A percentile compares a stretch with the other conserved stretches of the same genome.
Conservation (phyloP, 345 rosid genomes). For the Moricandia moricandioides region DNA sequence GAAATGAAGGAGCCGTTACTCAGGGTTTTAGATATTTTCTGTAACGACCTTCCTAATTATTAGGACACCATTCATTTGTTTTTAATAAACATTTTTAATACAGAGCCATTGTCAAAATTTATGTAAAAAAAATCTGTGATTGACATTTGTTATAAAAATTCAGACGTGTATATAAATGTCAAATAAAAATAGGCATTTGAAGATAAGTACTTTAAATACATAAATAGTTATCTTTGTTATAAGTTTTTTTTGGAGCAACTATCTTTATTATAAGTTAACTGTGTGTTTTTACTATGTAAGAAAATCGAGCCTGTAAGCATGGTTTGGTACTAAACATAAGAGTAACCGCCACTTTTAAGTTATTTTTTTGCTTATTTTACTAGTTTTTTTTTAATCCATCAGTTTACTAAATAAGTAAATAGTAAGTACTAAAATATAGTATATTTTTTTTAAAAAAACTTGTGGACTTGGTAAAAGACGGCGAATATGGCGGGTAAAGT, state of each 20-base stretch:
- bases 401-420: neutral
- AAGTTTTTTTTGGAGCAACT: too few species aligned
- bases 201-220: neutral
- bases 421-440: too few species aligned
- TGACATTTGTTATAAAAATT: neutral
- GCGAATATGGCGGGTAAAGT: constrained; percentile 23
- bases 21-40: constrained; percentile 11
- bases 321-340: constrained; percentile 12
- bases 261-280: neutral
- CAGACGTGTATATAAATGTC: neutral
- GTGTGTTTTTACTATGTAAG: neutral
- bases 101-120: neutral
- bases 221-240: neutral
- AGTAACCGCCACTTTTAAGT: constrained; percentile 21
- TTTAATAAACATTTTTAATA: neutral
- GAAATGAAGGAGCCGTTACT: constrained; percentile 29
- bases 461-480: constrained; percentile 33
- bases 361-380: constrained; percentile 1
- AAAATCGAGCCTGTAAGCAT: neutral
- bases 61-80: constrained; percentile 7
- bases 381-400: neutral
- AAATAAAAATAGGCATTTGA: neutral
- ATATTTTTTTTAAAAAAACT: neutral
- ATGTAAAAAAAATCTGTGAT: neutral
- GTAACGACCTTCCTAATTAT: constrained; percentile 31